Evolutionary conservation across 2,329 filamentous ascomycete genomes (phyloP).

Genomic region (Tolypocladium nubicola): DNA sequence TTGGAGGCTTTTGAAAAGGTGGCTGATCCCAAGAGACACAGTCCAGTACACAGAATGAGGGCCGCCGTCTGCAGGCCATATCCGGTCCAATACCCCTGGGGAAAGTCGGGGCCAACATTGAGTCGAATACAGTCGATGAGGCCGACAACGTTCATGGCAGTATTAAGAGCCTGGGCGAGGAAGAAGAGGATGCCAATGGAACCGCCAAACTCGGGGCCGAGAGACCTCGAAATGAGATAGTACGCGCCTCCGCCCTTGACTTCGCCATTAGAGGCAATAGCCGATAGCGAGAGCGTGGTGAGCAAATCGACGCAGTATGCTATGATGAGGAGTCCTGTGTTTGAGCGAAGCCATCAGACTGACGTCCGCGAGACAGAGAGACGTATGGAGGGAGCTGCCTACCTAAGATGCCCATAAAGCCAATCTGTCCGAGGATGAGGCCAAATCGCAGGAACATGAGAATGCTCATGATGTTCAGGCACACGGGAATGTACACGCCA

Average conservation of each 20-base stretch:
- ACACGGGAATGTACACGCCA: slow-evolving; percentile 81
- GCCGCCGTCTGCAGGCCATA: slow-evolving; percentile 68
- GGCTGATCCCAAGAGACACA: slow-evolving; percentile 71
- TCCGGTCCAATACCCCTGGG: slow-evolving; percentile 63
- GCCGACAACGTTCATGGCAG: slow-evolving; percentile 78
- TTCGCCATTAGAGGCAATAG: slow-evolving; percentile 82
- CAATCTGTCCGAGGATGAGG: slow-evolving; percentile 70
- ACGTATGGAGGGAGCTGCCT: slow-evolving; percentile 17
- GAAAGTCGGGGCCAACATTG: slow-evolving; percentile 59
- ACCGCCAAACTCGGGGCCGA: slow-evolving; percentile 82
- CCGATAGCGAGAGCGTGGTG: slow-evolving; percentile 76
- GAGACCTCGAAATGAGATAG: slow-evolving; percentile 75
- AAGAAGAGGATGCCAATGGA: slow-evolving; percentile 85
- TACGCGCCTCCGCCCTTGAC: slow-evolving; percentile 83
- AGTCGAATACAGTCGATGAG: slow-evolving; percentile 72
- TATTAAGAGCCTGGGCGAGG: slow-evolving; percentile 80
- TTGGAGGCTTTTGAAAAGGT: slow-evolving; percentile 76
- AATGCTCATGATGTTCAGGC: slow-evolving; percentile 79
- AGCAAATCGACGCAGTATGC: slow-evolving; percentile 78
- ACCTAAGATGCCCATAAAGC: slow-evolving; percentile 72
- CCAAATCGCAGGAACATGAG: slow-evolving; percentile 89
- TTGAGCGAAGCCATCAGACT: neutral
- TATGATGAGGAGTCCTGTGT: slow-evolving; percentile 54
- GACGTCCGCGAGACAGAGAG: fast-evolving
- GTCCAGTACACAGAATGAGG: slow-evolving; percentile 58